phyloP scores from a whole-genome alignment of 2,329 filamentous ascomycete species.

The Aureobasidium lini region DNA sequence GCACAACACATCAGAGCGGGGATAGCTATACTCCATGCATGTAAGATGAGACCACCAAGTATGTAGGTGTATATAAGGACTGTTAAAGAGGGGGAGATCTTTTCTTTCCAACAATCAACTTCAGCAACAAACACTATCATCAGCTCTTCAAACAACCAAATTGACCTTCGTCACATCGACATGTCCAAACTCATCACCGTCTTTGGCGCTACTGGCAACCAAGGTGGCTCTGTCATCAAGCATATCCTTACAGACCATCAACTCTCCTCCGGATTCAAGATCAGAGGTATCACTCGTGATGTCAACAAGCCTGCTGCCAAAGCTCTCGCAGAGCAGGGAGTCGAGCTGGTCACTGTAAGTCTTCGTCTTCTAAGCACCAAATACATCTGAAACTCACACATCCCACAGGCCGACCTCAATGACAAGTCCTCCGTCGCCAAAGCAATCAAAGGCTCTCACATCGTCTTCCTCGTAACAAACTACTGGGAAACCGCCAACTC shows the following conservation, averaged over 20 bases:
- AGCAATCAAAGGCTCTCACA: conserved; percentile 40
- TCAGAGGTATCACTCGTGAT: conserved; percentile 52
- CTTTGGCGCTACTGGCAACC: conserved; percentile 53
- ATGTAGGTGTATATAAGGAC: no score
- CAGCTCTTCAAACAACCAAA: no score
- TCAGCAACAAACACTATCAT: no score
- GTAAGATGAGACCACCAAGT: no score
- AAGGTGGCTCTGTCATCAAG: conserved; percentile 51
- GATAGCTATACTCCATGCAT: no score
- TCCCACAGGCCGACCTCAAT: conserved; percentile 41
- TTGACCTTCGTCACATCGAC: no score
- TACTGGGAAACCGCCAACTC: conserved; percentile 37
- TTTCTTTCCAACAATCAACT: no score
- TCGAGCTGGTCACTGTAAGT: conserved; percentile 38
- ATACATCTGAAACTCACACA: not conserved
- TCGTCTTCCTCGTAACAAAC: conserved; percentile 49
- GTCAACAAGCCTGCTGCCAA: conserved; percentile 37
- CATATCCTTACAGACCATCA: conserved; percentile 36
- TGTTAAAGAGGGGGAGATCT: no score
- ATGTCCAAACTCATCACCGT: conserved; percentile 32
- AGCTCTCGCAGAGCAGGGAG: conserved; percentile 38
- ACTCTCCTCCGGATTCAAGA: conserved; percentile 40
- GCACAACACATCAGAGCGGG: no score
- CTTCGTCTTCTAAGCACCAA: not conserved
- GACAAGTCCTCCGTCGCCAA: conserved; percentile 37